Base-by-base conservation (phyloP, 768 basidiomycete genomes). In the Hygrophorus pudorinus region DNA sequence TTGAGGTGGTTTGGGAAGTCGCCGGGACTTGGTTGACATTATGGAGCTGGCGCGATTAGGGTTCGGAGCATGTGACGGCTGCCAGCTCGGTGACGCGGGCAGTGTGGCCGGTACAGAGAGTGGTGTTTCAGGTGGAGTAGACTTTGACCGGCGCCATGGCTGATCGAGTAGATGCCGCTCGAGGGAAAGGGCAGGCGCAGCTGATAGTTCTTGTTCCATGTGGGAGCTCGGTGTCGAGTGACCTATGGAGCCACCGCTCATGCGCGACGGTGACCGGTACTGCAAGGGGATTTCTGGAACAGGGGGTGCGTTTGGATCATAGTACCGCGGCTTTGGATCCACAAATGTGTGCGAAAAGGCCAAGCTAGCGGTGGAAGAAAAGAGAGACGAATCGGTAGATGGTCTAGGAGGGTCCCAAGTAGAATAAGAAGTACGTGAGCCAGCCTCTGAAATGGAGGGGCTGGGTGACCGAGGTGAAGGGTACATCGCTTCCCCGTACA, bases 311-410 rank as follows among this genome's bases (percentile, higher is more conserved):
- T 60, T 46, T 17, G 58, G 49, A 5, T 50, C 56, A 41, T 70
- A 68, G 49, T 64, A 73, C 5, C 63, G 58, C 5, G 71, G 67
- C 47, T 71, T 67, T 45, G 68, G 52, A 45, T 70, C 65, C 1
- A 54, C 60, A 50, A 68, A 70, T n/a, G n/a, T n/a, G n/a, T n/a
- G n/a, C 0, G 73, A 68, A 11, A 73, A 75, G 1, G 72, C 66
- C 2, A 60, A 65, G 2, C 66, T 56, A 1, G 62, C 62, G 0
- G 67, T 64, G n/a, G 54, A 51, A 4, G 70, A 67, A 48, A 64
- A 72, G 49, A 60, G 65, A 1, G 65, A 58, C 0, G 75, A 76
- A 42, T 76, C 76, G 16, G 72, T 64, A 10, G 70, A 68, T 35
- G 73, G 72, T 44, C 71, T 78, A 4, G 54, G 46, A 2, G 59